phyloP scores from a whole-genome alignment of 192 early-diverging fungal genomes.

The Lobosporangium transversale region DNA sequence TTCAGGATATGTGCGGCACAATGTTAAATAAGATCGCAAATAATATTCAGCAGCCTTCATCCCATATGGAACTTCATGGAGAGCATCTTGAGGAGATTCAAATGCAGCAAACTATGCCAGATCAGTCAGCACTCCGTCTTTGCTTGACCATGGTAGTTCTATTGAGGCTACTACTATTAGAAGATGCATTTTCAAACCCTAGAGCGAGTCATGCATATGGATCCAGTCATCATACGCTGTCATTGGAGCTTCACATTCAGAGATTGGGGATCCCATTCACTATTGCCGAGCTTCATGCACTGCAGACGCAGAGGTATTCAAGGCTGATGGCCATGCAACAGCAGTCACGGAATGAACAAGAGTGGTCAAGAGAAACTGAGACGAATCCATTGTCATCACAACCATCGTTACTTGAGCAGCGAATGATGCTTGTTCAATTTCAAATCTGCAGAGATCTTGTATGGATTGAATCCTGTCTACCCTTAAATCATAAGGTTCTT shows the following conservation, averaged over 20 bases:
- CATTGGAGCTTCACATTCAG: conserved; percentile 11
- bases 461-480: conserved; percentile 50
- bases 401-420: conserved; percentile 1
- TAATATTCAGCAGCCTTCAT: conserved; percentile 10
- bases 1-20: conserved; percentile 34
- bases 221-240: conserved; percentile 22
- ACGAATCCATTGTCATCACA: not conserved
- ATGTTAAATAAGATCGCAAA: conserved; percentile 28
- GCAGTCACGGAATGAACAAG: not conserved
- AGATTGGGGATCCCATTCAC: conserved; percentile 25
- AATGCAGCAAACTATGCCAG: not conserved
- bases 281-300: conserved; percentile 31
- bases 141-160: conserved; percentile 29
- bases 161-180: conserved; percentile 24
- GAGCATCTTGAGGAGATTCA: conserved; percentile 12
- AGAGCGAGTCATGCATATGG: conserved; percentile 23
- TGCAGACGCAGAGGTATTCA: conserved; percentile 44
- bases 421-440: conserved; percentile 41
- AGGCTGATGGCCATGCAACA: conserved; percentile 31
- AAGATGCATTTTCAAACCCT: conserved; percentile 27
- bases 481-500: conserved; percentile 44
- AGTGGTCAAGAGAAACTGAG: not conserved
- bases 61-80: not conserved
- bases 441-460: conserved; percentile 39
- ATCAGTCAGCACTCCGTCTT: conserved; percentile 28